Conservation (phyloP, 371 early-diverging fungal species). For the Mucor lusitanicus region DNA sequence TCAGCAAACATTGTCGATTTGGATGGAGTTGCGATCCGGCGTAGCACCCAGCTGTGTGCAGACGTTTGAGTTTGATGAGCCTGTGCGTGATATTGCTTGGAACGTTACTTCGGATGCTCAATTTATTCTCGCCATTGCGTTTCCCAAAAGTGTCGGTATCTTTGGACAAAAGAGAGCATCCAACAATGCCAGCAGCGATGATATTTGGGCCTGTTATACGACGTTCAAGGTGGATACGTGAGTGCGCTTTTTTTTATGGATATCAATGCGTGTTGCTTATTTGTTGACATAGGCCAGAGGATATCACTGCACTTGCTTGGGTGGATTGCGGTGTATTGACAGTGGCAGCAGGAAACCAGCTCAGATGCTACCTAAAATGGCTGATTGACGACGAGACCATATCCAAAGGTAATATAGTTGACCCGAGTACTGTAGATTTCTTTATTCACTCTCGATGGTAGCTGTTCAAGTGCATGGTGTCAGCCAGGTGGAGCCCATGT, state of each 20-base stretch:
- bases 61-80: slow-evolving; percentile 32
- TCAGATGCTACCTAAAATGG: slow-evolving; percentile 71
- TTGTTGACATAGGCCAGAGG: slow-evolving; percentile 24
- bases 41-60: slow-evolving; percentile 24
- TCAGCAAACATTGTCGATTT: slow-evolving; percentile 27
- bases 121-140: slow-evolving; percentile 67
- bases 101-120: slow-evolving; percentile 74
- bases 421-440: too few relatives aligned
- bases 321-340: slow-evolving; percentile 65
- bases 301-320: slow-evolving; percentile 64
- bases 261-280: neutral
- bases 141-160: slow-evolving; percentile 44
- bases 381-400: slow-evolving; percentile 48
- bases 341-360: slow-evolving; percentile 60
- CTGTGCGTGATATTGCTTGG: slow-evolving; percentile 63
- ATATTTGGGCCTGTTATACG: slow-evolving; percentile 49
- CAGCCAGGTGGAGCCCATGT: slow-evolving; percentile 39
- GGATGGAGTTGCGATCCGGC: slow-evolving; percentile 39
- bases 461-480: slow-evolving; percentile 23
- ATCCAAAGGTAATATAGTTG: slow-evolving; percentile 35
- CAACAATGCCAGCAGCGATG: slow-evolving; percentile 11
- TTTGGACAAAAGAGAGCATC: slow-evolving; percentile 53
- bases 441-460: neutral
- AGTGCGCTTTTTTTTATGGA: neutral
- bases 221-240: slow-evolving; percentile 49